A percentile compares a stretch with the other conserved stretches of the same genome.
Conservation (phyloP, 2,329 filamentous ascomycete species). For the Pseudogymnoascus sp. region DNA sequence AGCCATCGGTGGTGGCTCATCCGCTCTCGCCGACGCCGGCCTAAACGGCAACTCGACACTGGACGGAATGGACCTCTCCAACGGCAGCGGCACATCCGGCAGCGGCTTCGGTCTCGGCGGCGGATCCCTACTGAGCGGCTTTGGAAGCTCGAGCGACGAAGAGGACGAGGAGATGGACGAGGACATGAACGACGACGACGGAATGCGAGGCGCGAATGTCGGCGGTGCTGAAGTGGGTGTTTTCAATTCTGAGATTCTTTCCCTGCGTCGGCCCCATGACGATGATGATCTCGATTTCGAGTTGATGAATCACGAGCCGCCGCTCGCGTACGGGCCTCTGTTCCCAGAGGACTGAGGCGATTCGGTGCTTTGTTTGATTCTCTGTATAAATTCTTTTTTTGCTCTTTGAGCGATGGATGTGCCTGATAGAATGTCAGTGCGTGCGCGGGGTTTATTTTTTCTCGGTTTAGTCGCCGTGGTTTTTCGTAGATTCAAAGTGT, state of each 20-base stretch:
- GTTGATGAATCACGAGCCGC: slow-evolving; percentile 27
- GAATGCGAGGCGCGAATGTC: slow-evolving; percentile 37
- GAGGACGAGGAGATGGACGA: slow-evolving; percentile 92
- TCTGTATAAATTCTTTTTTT: not conserved
- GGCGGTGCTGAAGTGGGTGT: slow-evolving; percentile 47
- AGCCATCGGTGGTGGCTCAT: slow-evolving; percentile 52
- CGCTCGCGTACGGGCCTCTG: slow-evolving; percentile 5
- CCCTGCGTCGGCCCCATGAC: slow-evolving; percentile 14
- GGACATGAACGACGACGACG: slow-evolving; percentile 58
- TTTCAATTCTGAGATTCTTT: slow-evolving; percentile 28
- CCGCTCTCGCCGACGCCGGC: slow-evolving; percentile 70
- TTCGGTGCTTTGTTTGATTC: not conserved
- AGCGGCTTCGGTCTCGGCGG: slow-evolving; percentile 65
- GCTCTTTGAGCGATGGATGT: not conserved
- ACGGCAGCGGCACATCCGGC: slow-evolving; percentile 54
- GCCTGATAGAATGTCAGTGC: slow-evolving; percentile 7
- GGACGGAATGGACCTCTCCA: slow-evolving; percentile 57
- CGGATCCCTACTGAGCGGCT: slow-evolving; percentile 74
- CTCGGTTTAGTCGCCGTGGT: slow-evolving; percentile 7
- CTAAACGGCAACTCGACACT: slow-evolving; percentile 51
- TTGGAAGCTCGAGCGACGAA: slow-evolving; percentile 90
- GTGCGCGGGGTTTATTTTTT: not conserved
- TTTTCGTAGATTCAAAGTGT: slow-evolving; percentile 4
- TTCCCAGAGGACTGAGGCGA: slow-evolving; percentile 1
- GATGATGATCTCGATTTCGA: slow-evolving; percentile 30